Evolutionary conservation across 192 early-diverging fungal genomes (phyloP), one percentile per base, ranked within the genome.

Genomic region (Rhizophagus prolifer): DNA sequence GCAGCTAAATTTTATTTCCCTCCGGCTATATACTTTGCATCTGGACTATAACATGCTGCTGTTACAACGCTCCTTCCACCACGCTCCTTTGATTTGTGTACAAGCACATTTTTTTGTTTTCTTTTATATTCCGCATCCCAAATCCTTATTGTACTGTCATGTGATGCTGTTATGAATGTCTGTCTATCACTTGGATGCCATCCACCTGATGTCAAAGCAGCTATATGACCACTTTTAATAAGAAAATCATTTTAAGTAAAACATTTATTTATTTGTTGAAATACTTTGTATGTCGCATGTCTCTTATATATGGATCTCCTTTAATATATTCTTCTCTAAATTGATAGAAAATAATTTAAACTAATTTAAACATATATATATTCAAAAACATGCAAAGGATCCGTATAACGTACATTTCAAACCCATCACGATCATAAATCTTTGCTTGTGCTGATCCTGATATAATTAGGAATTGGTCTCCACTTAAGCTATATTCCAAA

Each of bases 221-320:
- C 89, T 4, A 94, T 89, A 79, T 98, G 97, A 10, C 97, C 97
- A 60, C 89, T 89, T n/a, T 69, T 44, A 72, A 38, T 28, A 70
- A 12, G 2, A 59, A 59, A 78, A 26, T 28, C 1, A 50, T 14
- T 10, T 7, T 25, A 9, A 26, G 19, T 47, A 46, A 8, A 19
- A 9, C n/a, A n/a, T n/a, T n/a, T n/a, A n/a, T n/a, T n/a, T n/a
- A n/a, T n/a, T n/a, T n/a, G n/a, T n/a, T 31, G 6, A 67, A 38
- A 23, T 76, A 89, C 75, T 81, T 88, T 47, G 94, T 95, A 47
- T 93, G 80, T 21, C 95, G 86, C 83, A 94, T 85, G 78, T 98
- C 97, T 13, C 92, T 86, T 46, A 98, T 90, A 78, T 98, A 98
- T 74, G 94, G 93, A 80, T 98, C 97, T 34, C 97, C 97, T 75